Evolutionary conservation across 2,329 filamentous ascomycete species (phyloP), one percentile per base, ranked within the genome.

Genomic region (Alternaria conjuncta): DNA sequence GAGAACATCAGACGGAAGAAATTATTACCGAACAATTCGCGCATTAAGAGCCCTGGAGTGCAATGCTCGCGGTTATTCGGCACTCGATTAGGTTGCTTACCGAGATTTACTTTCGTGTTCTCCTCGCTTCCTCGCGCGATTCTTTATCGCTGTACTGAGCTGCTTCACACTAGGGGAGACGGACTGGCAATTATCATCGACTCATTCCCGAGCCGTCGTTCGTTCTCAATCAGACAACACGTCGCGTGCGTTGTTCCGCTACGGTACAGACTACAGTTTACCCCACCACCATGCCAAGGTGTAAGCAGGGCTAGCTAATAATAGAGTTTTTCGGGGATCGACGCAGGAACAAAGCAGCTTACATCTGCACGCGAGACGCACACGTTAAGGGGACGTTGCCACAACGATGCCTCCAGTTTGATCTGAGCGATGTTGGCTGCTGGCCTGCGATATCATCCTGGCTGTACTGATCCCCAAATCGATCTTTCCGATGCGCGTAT

Each of bases 231-330:
- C 21, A 25, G 49, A 53, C 30, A 53, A 12, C 15, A 23, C 18
- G 28, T 53, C 49, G 28, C 49, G 30, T 53, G 28, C 49, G 26
- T 32, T 30, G 49, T 60, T 55, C 36, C 21, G 12, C 45, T 43
- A 20, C 43, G 26, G 28, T 41, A 20, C 15, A 28, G 30, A n/a
- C 23, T 13, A 57, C 25, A 36, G 21, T 46, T 47, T 47, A 41
- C 57, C 43, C 50, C 28, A 46, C 57, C 13, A 41, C 45, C 13
- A 13, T 44, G 45, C 57, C 50, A 62, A 62, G 56, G 26, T 44
- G 54, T 55, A 28, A 25, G 57, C 46, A 28, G 21, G 28, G 12
- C 30, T 21, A 25, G 12, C 57, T 61, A 57, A 61, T 53, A 60
- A 61, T 60, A 57, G 41, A n/a, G n/a, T 36, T 28, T 43, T 36